These are phyloP conservation scores for Takashimella koratensis DNA, from an alignment of 1,284 basidiomycete species.

Conservation along the genomic window DNA sequence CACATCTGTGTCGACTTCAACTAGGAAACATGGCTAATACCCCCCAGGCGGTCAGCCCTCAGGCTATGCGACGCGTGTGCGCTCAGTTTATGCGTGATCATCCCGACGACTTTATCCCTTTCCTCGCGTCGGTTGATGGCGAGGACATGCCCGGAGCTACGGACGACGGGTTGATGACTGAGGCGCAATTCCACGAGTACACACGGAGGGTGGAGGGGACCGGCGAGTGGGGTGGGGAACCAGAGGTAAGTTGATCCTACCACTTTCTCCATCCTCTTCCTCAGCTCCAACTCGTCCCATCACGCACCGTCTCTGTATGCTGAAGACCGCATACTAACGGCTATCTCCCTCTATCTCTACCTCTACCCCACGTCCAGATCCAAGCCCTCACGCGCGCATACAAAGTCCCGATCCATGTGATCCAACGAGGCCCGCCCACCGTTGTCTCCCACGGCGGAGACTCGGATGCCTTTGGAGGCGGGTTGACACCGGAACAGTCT, in stretches of 20 bases:
- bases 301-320: too few species aligned
- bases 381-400: conserved; percentile 82
- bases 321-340: too few species aligned
- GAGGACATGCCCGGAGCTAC: conserved; percentile 70
- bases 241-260: conserved; percentile 68
- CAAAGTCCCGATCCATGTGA: conserved; percentile 81
- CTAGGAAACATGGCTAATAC: too few species aligned
- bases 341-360: neutral
- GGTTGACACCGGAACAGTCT: conserved; percentile 43
- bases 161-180: conserved; percentile 68
- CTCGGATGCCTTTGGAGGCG: conserved; percentile 41
- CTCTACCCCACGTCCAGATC: conserved; percentile 53
- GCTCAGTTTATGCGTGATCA: conserved; percentile 79
- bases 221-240: conserved; percentile 93
- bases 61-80: conserved; percentile 62
- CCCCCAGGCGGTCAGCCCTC: conserved; percentile 29
- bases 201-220: conserved; percentile 77
- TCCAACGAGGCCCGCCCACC: conserved; percentile 76
- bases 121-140: conserved; percentile 72
- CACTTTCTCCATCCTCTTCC: neutral
- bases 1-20: too few species aligned
- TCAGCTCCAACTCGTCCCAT: too few species aligned
- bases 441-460: conserved; percentile 70
- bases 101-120: conserved; percentile 88
- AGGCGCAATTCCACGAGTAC: conserved; percentile 68